Percentiles rank a stretch among this genome's conserved stretches.
Conservation (phyloP, 139 green algal species). For the Astrephomene gubernaculifera region DNA sequence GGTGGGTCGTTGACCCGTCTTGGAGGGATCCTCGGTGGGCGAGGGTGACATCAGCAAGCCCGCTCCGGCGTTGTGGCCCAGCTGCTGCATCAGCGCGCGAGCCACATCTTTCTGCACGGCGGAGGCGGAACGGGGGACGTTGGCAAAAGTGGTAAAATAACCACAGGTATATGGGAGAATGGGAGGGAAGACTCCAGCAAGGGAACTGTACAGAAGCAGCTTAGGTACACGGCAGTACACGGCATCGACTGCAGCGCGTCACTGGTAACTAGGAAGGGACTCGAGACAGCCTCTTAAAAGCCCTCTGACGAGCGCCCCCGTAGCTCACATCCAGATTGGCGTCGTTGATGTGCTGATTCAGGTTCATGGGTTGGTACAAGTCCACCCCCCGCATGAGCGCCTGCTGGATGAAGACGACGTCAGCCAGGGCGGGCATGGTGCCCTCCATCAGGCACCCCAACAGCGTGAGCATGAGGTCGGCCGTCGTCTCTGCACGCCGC, state of each 20-base stretch:
- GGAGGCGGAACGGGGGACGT: not conserved
- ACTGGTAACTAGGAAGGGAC: not conserved
- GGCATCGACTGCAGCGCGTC: not conserved
- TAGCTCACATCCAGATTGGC: constrained; percentile 37
- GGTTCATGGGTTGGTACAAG: constrained; percentile 15
- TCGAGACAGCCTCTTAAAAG: not conserved
- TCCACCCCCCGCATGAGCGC: constrained; percentile 4
- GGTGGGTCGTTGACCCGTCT: too few species aligned
- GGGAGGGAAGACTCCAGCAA: not conserved
- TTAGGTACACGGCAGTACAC: not conserved
- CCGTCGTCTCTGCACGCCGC: constrained; percentile 22
- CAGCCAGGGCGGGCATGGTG: not conserved
- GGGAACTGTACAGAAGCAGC: not conserved
- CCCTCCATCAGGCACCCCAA: constrained; percentile 22
- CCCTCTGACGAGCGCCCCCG: not conserved
- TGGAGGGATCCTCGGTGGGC: too few species aligned
- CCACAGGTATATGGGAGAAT: not conserved
- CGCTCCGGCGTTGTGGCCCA: constrained; percentile 25
- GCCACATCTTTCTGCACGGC: constrained; percentile 20
- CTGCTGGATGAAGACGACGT: constrained; percentile 39
- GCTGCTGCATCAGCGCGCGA: constrained; percentile 16
- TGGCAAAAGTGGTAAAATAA: too few species aligned
- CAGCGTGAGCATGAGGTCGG: constrained; percentile 38
- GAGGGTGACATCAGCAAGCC: too few species aligned
- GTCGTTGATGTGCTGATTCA: not conserved